Conservation (phyloP, 106 monocot species). For the Alisma plantagoaquatica region DNA sequence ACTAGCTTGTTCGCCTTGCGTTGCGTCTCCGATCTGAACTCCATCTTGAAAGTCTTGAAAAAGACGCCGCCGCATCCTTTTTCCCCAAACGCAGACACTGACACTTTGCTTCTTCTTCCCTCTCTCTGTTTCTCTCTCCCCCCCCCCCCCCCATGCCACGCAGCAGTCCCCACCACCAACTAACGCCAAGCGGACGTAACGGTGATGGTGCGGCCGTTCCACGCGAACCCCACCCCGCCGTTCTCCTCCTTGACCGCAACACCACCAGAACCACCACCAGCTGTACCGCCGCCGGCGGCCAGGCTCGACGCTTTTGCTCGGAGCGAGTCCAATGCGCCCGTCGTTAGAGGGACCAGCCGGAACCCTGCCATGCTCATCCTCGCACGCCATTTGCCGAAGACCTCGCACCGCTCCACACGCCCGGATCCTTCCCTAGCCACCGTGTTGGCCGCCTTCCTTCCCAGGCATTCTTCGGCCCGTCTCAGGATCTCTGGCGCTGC, state of each 20-base stretch:
- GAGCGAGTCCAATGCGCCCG: conserved; percentile 20
- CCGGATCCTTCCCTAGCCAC: conserved; percentile 45
- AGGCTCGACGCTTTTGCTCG: conserved; percentile 16
- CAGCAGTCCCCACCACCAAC: too few relatives aligned
- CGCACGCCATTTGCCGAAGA: conserved; percentile 79
- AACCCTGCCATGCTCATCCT: conserved; percentile 75
- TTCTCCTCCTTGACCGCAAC: conserved; percentile 35
- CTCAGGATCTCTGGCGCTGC: conserved; percentile 12
- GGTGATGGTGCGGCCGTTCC: too few relatives aligned
- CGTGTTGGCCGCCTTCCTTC: conserved; percentile 41
- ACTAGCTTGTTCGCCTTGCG: too few relatives aligned
- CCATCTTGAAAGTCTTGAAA: too few relatives aligned
- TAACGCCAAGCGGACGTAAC: too few relatives aligned
- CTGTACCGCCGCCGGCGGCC: not conserved
- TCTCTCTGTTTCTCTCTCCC: too few relatives aligned
- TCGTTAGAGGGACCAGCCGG: conserved; percentile 16
- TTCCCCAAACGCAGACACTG: too few relatives aligned
- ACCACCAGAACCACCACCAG: conserved; percentile 26
- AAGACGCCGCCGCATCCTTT: too few relatives aligned
- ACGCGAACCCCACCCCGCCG: conserved; percentile 37
- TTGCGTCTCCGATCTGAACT: too few relatives aligned
- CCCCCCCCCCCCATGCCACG: too few relatives aligned
- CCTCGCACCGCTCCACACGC: conserved; percentile 66
- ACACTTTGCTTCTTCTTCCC: too few relatives aligned
- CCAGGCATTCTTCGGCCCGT: conserved; percentile 40